Percentiles rank a stretch among this genome's conserved stretches.
These are phyloP conservation scores for Whalleya microplaca DNA, from an alignment of 2,329 filamentous ascomycete genomes.

Conservation along the genomic window DNA sequence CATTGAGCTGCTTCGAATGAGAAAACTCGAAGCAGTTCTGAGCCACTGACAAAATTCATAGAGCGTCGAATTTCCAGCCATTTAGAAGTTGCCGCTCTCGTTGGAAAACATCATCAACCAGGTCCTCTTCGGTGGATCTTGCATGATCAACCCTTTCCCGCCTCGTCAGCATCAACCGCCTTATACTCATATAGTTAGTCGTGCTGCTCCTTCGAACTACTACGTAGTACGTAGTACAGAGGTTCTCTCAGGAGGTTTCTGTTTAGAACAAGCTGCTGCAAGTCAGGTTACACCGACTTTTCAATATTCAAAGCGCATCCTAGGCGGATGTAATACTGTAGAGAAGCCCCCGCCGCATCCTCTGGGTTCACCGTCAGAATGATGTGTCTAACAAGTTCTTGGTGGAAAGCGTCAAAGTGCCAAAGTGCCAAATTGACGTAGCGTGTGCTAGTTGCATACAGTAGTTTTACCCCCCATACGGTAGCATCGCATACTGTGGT, in stretches of 20 bases:
- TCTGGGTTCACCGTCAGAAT: conserved; percentile 28
- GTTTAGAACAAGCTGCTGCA: conserved; percentile 22
- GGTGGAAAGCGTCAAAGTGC: conserved; percentile 1
- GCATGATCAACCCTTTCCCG: conserved; percentile 16
- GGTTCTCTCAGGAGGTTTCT: conserved; percentile 11
- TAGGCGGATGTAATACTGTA: conserved; percentile 17
- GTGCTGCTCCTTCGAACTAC: conserved; percentile 9
- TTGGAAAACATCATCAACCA: conserved; percentile 8
- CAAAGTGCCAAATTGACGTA: neutral
- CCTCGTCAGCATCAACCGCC: conserved; percentile 15
- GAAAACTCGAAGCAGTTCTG: conserved; percentile 22
- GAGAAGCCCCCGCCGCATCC: conserved; percentile 15
- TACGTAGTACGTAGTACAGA: conserved; percentile 1
- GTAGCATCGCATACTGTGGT: conserved; percentile 19
- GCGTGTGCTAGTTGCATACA: conserved; percentile 22
- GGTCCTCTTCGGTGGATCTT: conserved; percentile 4
- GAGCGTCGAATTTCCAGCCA: conserved; percentile 26
- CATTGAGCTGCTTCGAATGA: conserved; percentile 17
- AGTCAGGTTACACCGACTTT: conserved; percentile 31
- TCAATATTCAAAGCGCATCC: conserved; percentile 16
- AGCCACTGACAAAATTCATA: conserved; percentile 32
- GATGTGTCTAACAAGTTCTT: conserved; percentile 15
- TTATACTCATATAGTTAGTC: conserved; percentile 15
- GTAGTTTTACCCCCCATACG: conserved; percentile 16
- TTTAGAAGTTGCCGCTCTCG: conserved; percentile 8